phyloP scores from a whole-genome alignment of 2,329 filamentous ascomycete genomes.

The Intubia oerlemansii region DNA sequence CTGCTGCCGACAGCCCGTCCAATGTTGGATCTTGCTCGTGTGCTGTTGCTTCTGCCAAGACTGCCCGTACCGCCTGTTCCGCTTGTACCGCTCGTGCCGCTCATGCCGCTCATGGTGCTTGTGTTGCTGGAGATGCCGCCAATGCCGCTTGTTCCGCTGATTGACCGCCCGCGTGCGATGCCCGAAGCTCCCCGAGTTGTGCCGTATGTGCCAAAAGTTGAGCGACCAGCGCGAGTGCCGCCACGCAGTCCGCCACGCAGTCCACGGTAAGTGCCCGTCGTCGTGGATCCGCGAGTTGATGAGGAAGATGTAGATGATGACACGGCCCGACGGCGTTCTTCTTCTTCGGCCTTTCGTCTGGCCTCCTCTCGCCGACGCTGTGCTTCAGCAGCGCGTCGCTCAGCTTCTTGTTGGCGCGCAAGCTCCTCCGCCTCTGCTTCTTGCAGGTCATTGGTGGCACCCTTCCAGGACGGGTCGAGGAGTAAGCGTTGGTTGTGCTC shows the following conservation, averaged over 20 bases:
- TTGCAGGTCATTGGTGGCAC: conserved; percentile 66
- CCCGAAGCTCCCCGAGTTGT: not conserved
- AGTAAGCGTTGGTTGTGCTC: conserved; percentile 93
- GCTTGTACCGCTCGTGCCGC: no score
- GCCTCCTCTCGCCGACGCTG: no score
- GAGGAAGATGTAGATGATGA: conserved; percentile 1
- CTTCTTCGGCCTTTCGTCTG: conserved; percentile 43
- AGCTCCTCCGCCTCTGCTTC: conserved; percentile 67
- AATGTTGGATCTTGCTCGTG: conserved; percentile 16
- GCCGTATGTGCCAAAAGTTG: no score
- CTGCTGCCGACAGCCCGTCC: no score
- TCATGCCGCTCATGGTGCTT: no score
- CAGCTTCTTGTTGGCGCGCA: conserved; percentile 52
- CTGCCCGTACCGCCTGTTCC: no score
- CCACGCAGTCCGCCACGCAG: conserved; percentile 2
- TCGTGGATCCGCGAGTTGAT: conserved; percentile 1
- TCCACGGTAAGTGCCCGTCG: not conserved
- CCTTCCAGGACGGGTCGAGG: conserved; percentile 74
- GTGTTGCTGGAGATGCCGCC: conserved; percentile 1
- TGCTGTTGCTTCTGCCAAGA: conserved; percentile 1
- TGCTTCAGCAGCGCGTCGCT: conserved; percentile 57
- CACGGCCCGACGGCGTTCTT: conserved; percentile 23
- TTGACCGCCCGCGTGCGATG: conserved; percentile 3
- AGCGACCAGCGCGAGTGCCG: no score
- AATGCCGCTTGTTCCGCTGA: conserved; percentile 7